These are phyloP conservation scores for Exserohilum rostratum DNA, from an alignment of 2,329 filamentous ascomycete species.

Conservation along the genomic window DNA sequence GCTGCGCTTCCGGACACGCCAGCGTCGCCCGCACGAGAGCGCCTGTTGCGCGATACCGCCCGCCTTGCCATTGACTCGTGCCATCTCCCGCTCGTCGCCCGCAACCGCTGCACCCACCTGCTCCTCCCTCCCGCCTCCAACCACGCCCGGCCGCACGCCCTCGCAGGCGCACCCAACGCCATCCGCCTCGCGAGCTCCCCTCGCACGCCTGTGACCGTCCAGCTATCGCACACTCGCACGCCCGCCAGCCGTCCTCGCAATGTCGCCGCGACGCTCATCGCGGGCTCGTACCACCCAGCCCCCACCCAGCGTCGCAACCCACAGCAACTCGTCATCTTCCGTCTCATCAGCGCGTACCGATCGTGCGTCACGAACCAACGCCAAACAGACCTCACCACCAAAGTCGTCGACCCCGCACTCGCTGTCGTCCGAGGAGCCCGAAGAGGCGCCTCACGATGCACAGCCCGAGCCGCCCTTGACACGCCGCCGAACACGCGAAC, in stretches of 20 bases:
- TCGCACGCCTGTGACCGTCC: not conserved
- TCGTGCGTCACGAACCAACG: constrained; percentile 72
- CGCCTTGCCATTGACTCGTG: constrained; percentile 17
- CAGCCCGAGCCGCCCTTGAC: constrained; percentile 71
- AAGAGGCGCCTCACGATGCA: constrained; percentile 60
- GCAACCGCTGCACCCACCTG: constrained; percentile 14
- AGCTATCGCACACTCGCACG: not conserved
- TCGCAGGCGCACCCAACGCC: constrained; percentile 20
- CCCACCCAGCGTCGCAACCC: constrained; percentile 66
- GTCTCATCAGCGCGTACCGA: constrained; percentile 75
- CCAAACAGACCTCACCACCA: constrained; percentile 73
- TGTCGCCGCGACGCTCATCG: constrained; percentile 86
- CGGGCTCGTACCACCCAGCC: constrained; percentile 82
- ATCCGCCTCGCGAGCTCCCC: constrained; percentile 6
- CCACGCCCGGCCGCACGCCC: constrained; percentile 16
- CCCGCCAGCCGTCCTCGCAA: constrained; percentile 35
- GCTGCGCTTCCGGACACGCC: constrained; percentile 30
- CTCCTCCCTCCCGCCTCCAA: constrained; percentile 19
- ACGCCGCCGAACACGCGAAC: constrained; percentile 78
- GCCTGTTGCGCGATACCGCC: constrained; percentile 16
- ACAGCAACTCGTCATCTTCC: constrained; percentile 77
- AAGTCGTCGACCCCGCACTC: constrained; percentile 78
- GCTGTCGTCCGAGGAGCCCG: constrained; percentile 70
- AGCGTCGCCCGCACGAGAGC: constrained; percentile 17
- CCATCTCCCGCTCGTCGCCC: constrained; percentile 7